Percentiles rank a stretch among this genome's conserved stretches.
phyloP scores from a whole-genome alignment of 768 basidiomycete genomes.

The Mycena belliarum region DNA sequence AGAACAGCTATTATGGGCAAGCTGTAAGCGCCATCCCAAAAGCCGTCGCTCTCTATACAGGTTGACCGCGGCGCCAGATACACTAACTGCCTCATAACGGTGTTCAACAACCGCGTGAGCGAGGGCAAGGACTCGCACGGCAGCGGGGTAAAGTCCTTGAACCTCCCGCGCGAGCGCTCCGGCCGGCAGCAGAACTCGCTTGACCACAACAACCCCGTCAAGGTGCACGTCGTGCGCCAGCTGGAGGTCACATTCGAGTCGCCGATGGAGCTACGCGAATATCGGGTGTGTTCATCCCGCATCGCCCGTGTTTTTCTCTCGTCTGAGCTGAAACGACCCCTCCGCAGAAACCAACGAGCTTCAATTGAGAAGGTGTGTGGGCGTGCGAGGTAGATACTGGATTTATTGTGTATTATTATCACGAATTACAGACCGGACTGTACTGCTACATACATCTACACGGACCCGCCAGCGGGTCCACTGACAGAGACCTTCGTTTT shows the following conservation, averaged over 20 bases:
- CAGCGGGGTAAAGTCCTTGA: slow-evolving; percentile 3
- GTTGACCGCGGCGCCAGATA: neutral
- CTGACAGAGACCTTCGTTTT: no score
- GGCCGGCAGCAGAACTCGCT: no score
- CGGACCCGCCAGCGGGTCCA: no score
- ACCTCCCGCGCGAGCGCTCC: neutral
- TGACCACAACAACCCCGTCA: neutral
- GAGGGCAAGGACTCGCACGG: neutral
- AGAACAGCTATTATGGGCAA: slow-evolving; percentile 20
- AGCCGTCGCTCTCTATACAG: no score
- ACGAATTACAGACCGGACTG: no score
- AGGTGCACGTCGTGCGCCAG: slow-evolving; percentile 11
- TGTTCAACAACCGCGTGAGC: slow-evolving; percentile 13
- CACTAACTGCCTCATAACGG: slow-evolving; percentile 13
- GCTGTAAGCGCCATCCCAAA: slow-evolving; percentile 10
- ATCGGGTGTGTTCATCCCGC: neutral
- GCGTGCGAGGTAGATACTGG: no score
- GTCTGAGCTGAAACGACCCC: neutral
- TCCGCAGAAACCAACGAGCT: neutral
- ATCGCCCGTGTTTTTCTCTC: no score
- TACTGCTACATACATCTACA: no score
- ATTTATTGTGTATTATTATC: no score
- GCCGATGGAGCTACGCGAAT: neutral
- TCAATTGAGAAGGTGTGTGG: neutral
- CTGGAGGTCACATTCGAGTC: neutral